These are phyloP conservation scores for Schizophyllum commune DNA, from an alignment of 1,284 basidiomycete genomes.

Conservation along the genomic window DNA sequence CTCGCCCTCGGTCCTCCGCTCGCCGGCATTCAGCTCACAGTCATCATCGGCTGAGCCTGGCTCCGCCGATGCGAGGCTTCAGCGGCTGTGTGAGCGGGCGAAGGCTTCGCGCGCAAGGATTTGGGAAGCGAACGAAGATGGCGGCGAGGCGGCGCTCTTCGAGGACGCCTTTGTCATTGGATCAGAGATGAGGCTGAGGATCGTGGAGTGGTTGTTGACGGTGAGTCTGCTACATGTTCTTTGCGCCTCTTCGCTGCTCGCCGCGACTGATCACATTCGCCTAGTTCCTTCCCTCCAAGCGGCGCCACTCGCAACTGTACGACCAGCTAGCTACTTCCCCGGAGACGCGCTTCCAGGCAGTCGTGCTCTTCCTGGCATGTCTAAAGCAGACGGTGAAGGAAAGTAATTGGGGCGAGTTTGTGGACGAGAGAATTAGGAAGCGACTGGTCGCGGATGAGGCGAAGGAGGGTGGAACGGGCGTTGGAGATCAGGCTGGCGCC, in stretches of 20 bases:
- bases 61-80: background rate
- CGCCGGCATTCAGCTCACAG: background rate
- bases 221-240: background rate
- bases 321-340: slow-evolving; percentile 44
- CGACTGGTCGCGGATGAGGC: background rate
- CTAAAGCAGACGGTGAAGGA: slow-evolving; percentile 27
- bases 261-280: background rate
- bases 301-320: slow-evolving; percentile 20
- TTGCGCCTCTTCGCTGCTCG: too few species aligned
- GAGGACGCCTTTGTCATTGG: background rate
- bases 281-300: background rate
- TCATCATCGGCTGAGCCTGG: background rate
- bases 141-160: background rate
- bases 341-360: slow-evolving; percentile 56
- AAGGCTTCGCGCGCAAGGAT: background rate
- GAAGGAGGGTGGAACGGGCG: background rate
- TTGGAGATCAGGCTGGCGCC: too few species aligned
- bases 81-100: background rate
- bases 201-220: background rate
- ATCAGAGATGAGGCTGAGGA: background rate
- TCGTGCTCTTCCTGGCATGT: slow-evolving; percentile 46
- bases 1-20: background rate
- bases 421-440: slow-evolving; percentile 9
- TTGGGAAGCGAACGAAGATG: background rate
- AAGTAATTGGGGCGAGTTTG: slow-evolving; percentile 2